Conservation (phyloP, 2,329 filamentous ascomycete species). For the Hymenotorrendiella dingleyae region DNA sequence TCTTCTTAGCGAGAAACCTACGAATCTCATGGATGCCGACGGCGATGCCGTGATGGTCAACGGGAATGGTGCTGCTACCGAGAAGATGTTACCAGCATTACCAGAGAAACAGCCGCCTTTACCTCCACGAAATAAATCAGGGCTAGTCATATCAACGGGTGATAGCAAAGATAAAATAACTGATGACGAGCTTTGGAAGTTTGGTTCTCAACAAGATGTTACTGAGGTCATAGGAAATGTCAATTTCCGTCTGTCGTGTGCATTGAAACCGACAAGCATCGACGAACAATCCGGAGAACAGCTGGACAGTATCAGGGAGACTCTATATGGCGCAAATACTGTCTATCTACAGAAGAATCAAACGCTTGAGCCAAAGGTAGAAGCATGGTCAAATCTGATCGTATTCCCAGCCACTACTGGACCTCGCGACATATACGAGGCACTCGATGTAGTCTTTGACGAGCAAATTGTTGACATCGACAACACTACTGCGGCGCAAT, state of each 20-base stretch:
- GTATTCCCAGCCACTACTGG: constrained; percentile 48
- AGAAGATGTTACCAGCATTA: constrained; percentile 5
- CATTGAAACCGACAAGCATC: constrained; percentile 65
- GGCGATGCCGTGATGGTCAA: constrained; percentile 32
- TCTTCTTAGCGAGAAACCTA: neutral
- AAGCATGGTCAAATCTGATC: constrained; percentile 48
- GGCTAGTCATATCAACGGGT: constrained; percentile 26
- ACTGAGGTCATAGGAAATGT: constrained; percentile 94
- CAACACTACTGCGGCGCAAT: constrained; percentile 53
- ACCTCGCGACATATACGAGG: constrained; percentile 67
- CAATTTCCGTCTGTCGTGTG: constrained; percentile 82
- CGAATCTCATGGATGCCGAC: constrained; percentile 6
- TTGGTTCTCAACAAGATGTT: constrained; percentile 74
- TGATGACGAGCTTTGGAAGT: constrained; percentile 30
- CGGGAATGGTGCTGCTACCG: constrained; percentile 23
- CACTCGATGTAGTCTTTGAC: constrained; percentile 81
- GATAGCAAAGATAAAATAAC: constrained; percentile 24
- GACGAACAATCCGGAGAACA: constrained; percentile 67
- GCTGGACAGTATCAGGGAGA: constrained; percentile 70
- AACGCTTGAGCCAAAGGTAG: constrained; percentile 36
- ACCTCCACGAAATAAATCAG: constrained; percentile 31
- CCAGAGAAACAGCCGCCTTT: constrained; percentile 31
- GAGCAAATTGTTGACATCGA: constrained; percentile 66
- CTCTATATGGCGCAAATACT: constrained; percentile 57
- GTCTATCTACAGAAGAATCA: constrained; percentile 51